These are phyloP conservation scores for Warburgia ugandensis DNA, from an alignment of 164 flowering plant species.

Conservation along the genomic window DNA sequence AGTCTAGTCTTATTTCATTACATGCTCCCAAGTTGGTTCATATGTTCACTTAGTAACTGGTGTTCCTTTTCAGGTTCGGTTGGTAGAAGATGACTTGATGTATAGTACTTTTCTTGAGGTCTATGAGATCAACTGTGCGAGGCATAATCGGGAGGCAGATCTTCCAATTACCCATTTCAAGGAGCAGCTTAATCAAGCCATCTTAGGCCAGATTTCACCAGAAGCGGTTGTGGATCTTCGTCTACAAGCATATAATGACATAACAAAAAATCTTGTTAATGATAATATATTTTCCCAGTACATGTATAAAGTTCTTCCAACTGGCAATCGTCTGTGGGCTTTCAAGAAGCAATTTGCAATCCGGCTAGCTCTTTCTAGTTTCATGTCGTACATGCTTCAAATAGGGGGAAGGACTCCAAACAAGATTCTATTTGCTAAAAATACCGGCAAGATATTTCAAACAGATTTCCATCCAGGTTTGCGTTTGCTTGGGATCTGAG, in stretches of 20 bases:
- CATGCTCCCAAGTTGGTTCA: no score
- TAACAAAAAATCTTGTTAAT: slow-evolving; percentile 58
- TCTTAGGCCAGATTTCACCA: slow-evolving; percentile 82
- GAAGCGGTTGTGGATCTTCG: slow-evolving; percentile 94
- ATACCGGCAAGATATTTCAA: slow-evolving; percentile 95
- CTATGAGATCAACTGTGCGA: slow-evolving; percentile 93
- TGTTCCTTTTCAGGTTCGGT: slow-evolving; percentile 95
- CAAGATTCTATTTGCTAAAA: slow-evolving; percentile 93
- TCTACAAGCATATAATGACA: slow-evolving; percentile 81
- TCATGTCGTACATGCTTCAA: slow-evolving; percentile 91
- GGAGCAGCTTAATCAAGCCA: slow-evolving; percentile 92
- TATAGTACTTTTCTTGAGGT: slow-evolving; percentile 97
- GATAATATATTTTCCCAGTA: slow-evolving; percentile 91
- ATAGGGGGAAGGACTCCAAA: slow-evolving; percentile 99
- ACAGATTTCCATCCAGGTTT: slow-evolving; percentile 94
- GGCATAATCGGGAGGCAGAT: slow-evolving; percentile 90
- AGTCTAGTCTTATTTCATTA: no score
- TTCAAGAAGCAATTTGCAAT: slow-evolving; percentile 96
- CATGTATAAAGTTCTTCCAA: slow-evolving; percentile 87
- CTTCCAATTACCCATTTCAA: slow-evolving; percentile 90
- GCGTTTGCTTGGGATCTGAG: no score
- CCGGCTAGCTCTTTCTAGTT: slow-evolving; percentile 93
- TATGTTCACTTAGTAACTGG: no score
- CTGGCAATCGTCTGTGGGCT: slow-evolving; percentile 93
- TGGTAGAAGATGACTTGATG: slow-evolving; percentile 99